These are phyloP conservation scores for Chimonanthus salicifolius DNA, from an alignment of 164 flowering plant genomes.

Conservation along the genomic window DNA sequence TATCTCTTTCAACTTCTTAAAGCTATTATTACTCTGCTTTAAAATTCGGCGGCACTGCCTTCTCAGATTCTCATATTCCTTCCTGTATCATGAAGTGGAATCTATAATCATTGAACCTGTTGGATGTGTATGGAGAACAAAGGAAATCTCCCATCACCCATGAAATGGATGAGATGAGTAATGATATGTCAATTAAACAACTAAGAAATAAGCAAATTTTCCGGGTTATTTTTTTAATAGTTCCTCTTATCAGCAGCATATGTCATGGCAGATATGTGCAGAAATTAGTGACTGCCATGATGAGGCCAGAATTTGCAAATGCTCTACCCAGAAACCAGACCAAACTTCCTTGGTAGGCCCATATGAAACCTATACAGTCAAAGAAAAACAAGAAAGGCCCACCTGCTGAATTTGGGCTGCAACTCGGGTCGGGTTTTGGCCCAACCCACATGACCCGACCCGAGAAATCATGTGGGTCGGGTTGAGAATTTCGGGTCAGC, in stretches of 20 bases:
- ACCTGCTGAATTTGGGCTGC: neutral
- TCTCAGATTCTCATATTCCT: constrained; percentile 41
- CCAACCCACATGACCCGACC: too few species aligned
- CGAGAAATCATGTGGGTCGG: too few species aligned
- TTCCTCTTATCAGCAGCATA: neutral
- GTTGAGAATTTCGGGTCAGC: too few species aligned
- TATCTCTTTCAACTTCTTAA: constrained; percentile 18
- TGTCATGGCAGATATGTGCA: neutral
- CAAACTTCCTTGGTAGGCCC: neutral
- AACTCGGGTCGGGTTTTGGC: too few species aligned
- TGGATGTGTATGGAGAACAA: neutral
- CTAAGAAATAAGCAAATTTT: too few species aligned
- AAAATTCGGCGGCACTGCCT: constrained; percentile 33
- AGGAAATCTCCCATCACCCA: neutral
- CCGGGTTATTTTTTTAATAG: neutral
- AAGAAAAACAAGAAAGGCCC: neutral
- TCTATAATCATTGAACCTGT: neutral
- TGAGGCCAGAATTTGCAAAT: neutral
- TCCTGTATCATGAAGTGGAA: constrained; percentile 24
- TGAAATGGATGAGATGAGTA: neutral
- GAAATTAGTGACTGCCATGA: neutral
- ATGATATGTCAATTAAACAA: neutral
- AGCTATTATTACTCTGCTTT: constrained; percentile 15
- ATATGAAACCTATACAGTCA: neutral
- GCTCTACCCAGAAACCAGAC: neutral